Evolutionary conservation across 2,329 filamentous ascomycete genomes (phyloP).

Genomic region (Microcera coccophila): DNA sequence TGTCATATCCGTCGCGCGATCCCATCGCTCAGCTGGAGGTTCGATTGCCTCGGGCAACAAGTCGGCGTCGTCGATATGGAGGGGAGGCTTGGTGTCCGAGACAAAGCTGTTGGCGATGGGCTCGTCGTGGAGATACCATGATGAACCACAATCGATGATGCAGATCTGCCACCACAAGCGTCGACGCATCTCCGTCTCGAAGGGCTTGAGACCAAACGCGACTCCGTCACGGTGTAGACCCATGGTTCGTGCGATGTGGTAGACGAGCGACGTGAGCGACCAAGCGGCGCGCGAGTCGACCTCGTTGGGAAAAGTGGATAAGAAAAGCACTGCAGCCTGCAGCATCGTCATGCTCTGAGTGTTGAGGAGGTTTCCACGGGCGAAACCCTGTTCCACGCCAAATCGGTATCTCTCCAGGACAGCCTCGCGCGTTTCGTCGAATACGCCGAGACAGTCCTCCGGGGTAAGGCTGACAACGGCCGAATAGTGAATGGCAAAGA

Average conservation of each 20-base stretch:
- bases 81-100: background rate
- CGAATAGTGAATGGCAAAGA: conserved; percentile 11
- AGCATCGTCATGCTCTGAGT: background rate
- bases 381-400: background rate
- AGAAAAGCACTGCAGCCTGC: background rate
- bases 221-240: background rate
- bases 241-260: background rate
- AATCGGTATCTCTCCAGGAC: conserved; percentile 2
- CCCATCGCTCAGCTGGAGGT: background rate
- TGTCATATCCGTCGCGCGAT: conserved; percentile 6
- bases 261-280: background rate
- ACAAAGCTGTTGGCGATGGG: conserved; percentile 18
- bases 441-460: conserved; percentile 5
- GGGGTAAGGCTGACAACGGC: conserved; percentile 5
- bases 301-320: background rate
- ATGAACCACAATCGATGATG: background rate
- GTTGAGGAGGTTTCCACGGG: background rate
- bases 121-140: background rate
- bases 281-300: background rate
- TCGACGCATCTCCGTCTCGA: background rate
- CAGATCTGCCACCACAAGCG: conserved; percentile 1
- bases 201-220: background rate
- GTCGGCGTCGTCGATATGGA: conserved; percentile 17
- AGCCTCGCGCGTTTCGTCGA: conserved; percentile 1
- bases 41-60: conserved; percentile 43